Conservation (phyloP, 148 eudicot species). For the Mesembryanthemum crystallinum region DNA sequence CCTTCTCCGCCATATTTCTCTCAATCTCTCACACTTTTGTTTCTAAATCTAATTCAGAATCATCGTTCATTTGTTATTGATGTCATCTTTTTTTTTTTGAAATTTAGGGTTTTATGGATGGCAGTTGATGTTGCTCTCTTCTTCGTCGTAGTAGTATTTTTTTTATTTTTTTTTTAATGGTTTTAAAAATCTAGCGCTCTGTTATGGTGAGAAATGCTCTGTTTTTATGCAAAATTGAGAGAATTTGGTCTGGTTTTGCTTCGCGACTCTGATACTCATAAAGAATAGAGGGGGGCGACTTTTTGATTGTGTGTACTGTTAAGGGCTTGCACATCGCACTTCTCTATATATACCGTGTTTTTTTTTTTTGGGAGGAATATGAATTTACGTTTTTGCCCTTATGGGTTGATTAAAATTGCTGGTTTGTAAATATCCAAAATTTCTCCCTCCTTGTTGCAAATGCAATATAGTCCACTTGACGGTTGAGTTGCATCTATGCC, state of each 20-base stretch:
- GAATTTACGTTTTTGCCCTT: constrained; percentile 13
- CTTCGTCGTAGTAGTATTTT: background rate
- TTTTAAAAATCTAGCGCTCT: background rate
- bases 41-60: constrained; percentile 3
- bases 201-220: background rate
- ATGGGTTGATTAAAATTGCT: background rate
- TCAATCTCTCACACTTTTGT: background rate
- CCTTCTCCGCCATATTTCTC: background rate
- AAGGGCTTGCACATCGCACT: background rate
- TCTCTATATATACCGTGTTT: background rate
- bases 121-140: background rate
- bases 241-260: background rate
- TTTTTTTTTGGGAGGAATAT: background rate
- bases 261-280: constrained; percentile 19
- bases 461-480: constrained; percentile 29
- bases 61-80: background rate
- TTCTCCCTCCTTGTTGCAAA: background rate
- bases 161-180: background rate
- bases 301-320: constrained; percentile 18
- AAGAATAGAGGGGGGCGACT: constrained; percentile 14
- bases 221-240: constrained; percentile 4
- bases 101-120: constrained; percentile 28
- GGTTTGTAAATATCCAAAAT: constrained; percentile 14
- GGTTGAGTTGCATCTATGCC: constrained; percentile 12
- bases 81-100: background rate